Evolutionary conservation across 2,329 filamentous ascomycete species (phyloP).

Genomic region (Alternaria incomplexa): DNA sequence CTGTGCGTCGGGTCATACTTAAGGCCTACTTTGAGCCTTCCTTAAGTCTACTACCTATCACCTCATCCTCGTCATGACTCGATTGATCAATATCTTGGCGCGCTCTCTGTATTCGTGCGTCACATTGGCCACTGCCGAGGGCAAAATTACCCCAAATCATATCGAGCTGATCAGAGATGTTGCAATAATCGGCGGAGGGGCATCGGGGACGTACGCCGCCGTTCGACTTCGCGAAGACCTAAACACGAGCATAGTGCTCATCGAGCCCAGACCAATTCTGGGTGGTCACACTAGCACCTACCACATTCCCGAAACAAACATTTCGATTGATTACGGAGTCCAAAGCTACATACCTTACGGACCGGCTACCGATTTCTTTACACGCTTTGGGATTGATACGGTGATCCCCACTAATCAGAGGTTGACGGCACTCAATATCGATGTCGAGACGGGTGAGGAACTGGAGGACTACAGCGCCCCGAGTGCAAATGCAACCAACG

Average conservation of each 20-base stretch:
- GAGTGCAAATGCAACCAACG: constrained; percentile 16
- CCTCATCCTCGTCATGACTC: not conserved
- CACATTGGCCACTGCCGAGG: not conserved
- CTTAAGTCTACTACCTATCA: not conserved
- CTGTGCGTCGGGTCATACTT: not conserved
- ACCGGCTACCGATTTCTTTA: constrained; percentile 54
- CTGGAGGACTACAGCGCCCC: constrained; percentile 24
- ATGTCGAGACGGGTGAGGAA: constrained; percentile 40
- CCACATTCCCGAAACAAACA: constrained; percentile 44
- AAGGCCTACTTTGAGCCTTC: not conserved
- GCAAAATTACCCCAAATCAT: not conserved
- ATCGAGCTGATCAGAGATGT: constrained; percentile 31
- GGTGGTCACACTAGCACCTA: constrained; percentile 61
- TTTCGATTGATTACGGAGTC: constrained; percentile 48
- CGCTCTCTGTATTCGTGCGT: not conserved
- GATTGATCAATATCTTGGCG: not conserved
- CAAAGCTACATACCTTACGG: constrained; percentile 51
- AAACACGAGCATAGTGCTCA: constrained; percentile 50
- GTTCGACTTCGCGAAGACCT: constrained; percentile 50
- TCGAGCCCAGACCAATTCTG: constrained; percentile 50
- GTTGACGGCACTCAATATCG: constrained; percentile 28
- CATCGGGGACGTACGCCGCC: constrained; percentile 52
- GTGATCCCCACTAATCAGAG: constrained; percentile 1
- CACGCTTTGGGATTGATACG: constrained; percentile 49
- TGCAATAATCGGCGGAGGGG: constrained; percentile 54